phyloP scores from a whole-genome alignment of 768 basidiomycete species.

The Dioszegia aurantiaca region DNA sequence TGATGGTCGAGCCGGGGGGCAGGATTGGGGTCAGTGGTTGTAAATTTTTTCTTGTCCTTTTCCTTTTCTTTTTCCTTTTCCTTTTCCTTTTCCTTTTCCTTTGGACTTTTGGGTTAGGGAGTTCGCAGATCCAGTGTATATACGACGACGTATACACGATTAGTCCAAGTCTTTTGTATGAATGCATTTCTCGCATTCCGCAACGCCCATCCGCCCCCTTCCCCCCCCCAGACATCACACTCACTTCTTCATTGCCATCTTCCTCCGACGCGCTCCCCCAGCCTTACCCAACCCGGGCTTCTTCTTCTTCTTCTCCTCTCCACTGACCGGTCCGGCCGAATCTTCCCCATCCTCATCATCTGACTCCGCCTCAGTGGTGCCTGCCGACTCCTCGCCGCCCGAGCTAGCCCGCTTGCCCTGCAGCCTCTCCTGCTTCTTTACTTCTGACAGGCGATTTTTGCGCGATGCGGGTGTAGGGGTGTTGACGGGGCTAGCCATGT shows the following conservation, averaged over 20 bases:
- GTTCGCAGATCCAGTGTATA: no score
- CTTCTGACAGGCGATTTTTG: slow-evolving; percentile 4
- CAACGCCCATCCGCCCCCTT: neutral
- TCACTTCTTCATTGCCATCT: slow-evolving; percentile 42
- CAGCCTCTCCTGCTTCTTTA: slow-evolving; percentile 12
- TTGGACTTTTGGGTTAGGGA: no score
- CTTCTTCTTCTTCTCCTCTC: slow-evolving; percentile 33
- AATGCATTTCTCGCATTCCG: neutral
- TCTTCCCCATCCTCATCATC: slow-evolving; percentile 22
- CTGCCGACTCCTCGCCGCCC: slow-evolving; percentile 9
- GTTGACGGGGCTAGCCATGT: slow-evolving; percentile 11
- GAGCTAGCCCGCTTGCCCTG: slow-evolving; percentile 4
- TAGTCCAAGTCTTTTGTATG: neutral
- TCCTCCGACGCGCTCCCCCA: slow-evolving; percentile 33
- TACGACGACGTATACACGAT: no score
- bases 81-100: no score
- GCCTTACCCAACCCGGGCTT: slow-evolving; percentile 34
- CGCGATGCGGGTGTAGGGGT: slow-evolving; percentile 14
- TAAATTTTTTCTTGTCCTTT: no score
- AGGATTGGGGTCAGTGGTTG: no score
- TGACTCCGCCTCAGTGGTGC: slow-evolving; percentile 25
- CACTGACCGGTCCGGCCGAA: neutral
- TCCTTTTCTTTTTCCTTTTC: no score
- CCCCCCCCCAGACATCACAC: neutral
- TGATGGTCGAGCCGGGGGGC: no score